Percentiles rank a stretch among this genome's conserved stretches.
Conservation (phyloP, 768 basidiomycete genomes). For the Xanthoconium purpureum region DNA sequence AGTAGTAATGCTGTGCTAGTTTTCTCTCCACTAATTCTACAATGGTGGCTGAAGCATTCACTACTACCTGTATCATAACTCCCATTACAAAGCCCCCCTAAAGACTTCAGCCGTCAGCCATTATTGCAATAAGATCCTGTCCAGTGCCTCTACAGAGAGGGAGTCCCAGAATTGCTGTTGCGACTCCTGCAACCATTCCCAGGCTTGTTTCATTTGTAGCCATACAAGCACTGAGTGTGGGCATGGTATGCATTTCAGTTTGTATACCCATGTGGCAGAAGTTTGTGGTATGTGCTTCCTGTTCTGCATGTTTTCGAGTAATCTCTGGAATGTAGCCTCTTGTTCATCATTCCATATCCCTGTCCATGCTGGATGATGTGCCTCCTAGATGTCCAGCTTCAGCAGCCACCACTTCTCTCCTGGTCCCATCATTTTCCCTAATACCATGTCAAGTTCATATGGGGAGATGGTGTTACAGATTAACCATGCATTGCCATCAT, state of each 20-base stretch:
- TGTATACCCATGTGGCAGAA: neutral
- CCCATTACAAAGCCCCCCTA: too few relatives aligned
- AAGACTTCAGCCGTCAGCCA: neutral
- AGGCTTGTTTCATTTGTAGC: neutral
- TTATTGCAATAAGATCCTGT: neutral
- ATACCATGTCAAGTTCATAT: neutral
- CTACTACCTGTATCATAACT: too few relatives aligned
- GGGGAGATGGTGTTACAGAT: neutral
- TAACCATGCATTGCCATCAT: too few relatives aligned
- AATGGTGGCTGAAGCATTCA: too few relatives aligned
- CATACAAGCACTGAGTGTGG: neutral
- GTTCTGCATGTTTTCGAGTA: neutral
- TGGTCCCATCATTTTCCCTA: neutral
- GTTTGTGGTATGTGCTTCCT: too few relatives aligned
- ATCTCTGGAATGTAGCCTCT: neutral
- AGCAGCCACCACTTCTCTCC: neutral
- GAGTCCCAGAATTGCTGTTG: neutral
- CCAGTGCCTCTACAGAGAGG: neutral
- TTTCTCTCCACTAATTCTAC: too few relatives aligned
- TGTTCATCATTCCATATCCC: neutral
- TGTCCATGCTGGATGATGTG: neutral
- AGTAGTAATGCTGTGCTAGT: too few relatives aligned
- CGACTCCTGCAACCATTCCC: neutral
- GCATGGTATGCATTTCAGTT: neutral
- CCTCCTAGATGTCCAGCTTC: neutral